Conservation (phyloP, 2,329 filamentous ascomycete species). For the Didymella exigua region DNA sequence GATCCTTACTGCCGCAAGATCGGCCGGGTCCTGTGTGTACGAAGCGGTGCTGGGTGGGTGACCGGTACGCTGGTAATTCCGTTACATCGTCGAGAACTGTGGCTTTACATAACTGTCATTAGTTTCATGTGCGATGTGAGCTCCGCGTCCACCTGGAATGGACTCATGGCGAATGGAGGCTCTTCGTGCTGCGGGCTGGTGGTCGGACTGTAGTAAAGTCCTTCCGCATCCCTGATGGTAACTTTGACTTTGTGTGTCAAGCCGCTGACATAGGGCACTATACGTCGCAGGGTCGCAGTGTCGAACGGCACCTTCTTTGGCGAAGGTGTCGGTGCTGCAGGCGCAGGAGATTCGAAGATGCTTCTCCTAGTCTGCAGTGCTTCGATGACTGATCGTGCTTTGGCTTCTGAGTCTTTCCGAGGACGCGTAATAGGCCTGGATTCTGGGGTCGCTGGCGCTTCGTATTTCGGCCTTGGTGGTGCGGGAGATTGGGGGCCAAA, state of each 20-base stretch:
- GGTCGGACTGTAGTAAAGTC: constrained; percentile 53
- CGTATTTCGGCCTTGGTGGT: constrained; percentile 32
- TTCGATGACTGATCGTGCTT: constrained; percentile 67
- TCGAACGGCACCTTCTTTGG: constrained; percentile 68
- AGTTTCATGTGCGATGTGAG: constrained; percentile 47
- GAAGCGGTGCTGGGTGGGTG: constrained; percentile 9
- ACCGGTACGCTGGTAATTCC: constrained; percentile 24
- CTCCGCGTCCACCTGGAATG: constrained; percentile 43
- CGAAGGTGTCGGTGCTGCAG: constrained; percentile 36
- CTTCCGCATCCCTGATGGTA: constrained; percentile 54
- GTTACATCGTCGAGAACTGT: constrained; percentile 17
- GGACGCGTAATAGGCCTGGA: constrained; percentile 49
- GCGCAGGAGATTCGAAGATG: constrained; percentile 32
- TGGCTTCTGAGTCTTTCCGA: constrained; percentile 62
- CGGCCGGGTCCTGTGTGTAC: neutral
- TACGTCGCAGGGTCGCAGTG: constrained; percentile 66
- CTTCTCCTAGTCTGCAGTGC: constrained; percentile 60
- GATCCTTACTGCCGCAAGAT: constrained; percentile 25
- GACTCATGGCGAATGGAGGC: constrained; percentile 43
- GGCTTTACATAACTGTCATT: constrained; percentile 48
- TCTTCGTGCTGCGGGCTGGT: constrained; percentile 45
- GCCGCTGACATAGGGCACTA: constrained; percentile 61
- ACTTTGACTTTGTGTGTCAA: constrained; percentile 57
- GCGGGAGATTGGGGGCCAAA: constrained; percentile 44
- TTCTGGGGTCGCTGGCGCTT: constrained; percentile 35